Conservation (phyloP, 169 alveolate species). For the Sarcocystis neurona region DNA sequence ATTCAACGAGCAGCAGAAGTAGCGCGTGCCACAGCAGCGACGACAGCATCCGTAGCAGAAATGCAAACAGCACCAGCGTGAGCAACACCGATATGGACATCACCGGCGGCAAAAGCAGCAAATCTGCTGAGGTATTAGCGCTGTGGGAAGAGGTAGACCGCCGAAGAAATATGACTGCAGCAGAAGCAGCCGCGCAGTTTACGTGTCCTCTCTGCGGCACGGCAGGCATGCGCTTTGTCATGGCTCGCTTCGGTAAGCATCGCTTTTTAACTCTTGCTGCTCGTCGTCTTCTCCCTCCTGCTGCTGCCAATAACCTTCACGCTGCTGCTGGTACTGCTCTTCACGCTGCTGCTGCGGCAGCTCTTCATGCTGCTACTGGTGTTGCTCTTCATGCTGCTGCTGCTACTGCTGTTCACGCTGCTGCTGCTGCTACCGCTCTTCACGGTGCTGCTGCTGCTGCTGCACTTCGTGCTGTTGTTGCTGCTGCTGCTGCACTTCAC, state of each 20-base stretch:
- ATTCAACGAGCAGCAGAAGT: not conserved
- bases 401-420: no score
- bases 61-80: not conserved
- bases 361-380: not conserved
- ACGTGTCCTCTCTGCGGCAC: conserved; percentile 44
- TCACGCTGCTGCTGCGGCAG: conserved; percentile 1
- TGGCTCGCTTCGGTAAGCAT: conserved; percentile 52
- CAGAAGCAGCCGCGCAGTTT: conserved; percentile 59
- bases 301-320: no score
- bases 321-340: no score
- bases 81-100: not conserved
- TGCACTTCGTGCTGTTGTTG: no score
- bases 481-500: not conserved
- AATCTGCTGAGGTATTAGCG: conserved; percentile 25
- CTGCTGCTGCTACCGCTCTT: no score
- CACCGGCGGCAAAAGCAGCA: conserved; percentile 17
- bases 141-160: conserved; percentile 49
- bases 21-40: not conserved
- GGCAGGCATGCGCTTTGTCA: conserved; percentile 47
- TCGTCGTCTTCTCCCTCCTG: no score
- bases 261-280: no score
- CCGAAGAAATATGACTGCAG: conserved; percentile 27
- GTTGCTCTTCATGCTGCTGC: conserved; percentile 5
- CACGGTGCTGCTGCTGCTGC: no score
- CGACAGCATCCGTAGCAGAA: not conserved